Conservation (phyloP, 2,329 filamentous ascomycete genomes). For the Myrmaecium sp. region DNA sequence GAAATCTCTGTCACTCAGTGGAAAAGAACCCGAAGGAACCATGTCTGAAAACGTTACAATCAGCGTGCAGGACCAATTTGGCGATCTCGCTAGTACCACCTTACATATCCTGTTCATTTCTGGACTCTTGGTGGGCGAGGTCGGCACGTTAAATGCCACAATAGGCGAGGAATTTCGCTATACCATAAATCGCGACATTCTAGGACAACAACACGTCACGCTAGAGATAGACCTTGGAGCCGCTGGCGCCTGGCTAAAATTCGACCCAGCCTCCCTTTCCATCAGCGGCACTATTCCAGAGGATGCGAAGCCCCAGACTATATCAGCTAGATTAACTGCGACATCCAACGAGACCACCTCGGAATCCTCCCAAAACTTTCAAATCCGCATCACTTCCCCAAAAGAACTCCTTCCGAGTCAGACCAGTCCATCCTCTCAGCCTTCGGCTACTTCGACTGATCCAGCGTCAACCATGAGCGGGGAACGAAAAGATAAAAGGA, state of each 20-base stretch:
- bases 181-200: slow-evolving; percentile 26
- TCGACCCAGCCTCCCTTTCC: slow-evolving; percentile 26
- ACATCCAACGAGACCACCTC: slow-evolving; percentile 12
- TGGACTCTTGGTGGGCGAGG: slow-evolving; percentile 25
- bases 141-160: slow-evolving; percentile 30
- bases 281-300: slow-evolving; percentile 33
- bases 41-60: slow-evolving; percentile 46
- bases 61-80: slow-evolving; percentile 40
- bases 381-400: slow-evolving; percentile 17
- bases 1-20: slow-evolving; percentile 43
- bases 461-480: slow-evolving; percentile 3
- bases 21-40: slow-evolving; percentile 43
- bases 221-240: slow-evolving; percentile 24
- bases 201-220: slow-evolving; percentile 22
- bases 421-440: too few species aligned
- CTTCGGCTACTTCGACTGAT: slow-evolving; percentile 6
- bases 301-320: slow-evolving; percentile 19
- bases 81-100: slow-evolving; percentile 41
- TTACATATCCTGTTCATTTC: slow-evolving; percentile 28
- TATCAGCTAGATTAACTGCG: slow-evolving; percentile 28
- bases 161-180: slow-evolving; percentile 33
- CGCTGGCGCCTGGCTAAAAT: slow-evolving; percentile 31
- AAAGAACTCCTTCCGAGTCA: slow-evolving; percentile 1
- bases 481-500: too few species aligned
- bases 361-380: slow-evolving; percentile 27